Conservation (phyloP, 768 basidiomycete species). For the Termitomyces sp. region DNA sequence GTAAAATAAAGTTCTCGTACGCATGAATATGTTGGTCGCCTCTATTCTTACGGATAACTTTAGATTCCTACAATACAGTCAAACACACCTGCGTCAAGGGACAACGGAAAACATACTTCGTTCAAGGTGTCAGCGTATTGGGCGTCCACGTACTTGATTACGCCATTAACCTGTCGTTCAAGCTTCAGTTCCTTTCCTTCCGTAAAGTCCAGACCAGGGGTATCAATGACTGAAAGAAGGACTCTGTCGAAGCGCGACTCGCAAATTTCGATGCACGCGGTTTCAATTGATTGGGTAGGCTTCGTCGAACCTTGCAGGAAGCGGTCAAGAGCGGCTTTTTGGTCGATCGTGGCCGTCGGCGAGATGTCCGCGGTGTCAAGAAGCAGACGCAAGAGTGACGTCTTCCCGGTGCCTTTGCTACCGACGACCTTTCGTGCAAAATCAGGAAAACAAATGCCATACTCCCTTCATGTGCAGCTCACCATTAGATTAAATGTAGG, state of each 20-base stretch:
- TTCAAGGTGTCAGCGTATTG: constrained; percentile 86
- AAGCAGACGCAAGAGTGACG: constrained; percentile 72
- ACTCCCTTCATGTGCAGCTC: constrained; percentile 10
- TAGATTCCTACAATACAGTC: constrained; percentile 59
- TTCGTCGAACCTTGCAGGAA: constrained; percentile 62
- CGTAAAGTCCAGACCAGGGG: constrained; percentile 76
- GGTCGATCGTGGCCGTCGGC: constrained; percentile 69
- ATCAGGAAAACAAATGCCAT: not conserved
- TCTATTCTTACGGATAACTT: constrained; percentile 81
- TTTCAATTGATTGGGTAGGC: constrained; percentile 57
- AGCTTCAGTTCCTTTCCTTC: constrained; percentile 71
- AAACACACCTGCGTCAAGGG: not conserved
- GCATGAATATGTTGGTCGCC: constrained; percentile 89
- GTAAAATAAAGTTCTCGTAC: constrained; percentile 38
- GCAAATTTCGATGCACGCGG: constrained; percentile 75
- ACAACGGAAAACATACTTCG: constrained; percentile 46
- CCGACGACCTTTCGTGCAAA: constrained; percentile 61
- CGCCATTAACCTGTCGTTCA: constrained; percentile 68
- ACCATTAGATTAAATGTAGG: constrained; percentile 90
- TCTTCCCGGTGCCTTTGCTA: constrained; percentile 79
- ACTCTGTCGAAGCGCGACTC: constrained; percentile 81
- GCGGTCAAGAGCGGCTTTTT: constrained; percentile 55
- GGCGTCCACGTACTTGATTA: constrained; percentile 75
- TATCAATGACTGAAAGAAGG: constrained; percentile 77
- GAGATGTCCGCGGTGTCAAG: constrained; percentile 84